Evolutionary conservation across 164 flowering plant genomes (phyloP).

Genomic region (Stephania japonica): DNA sequence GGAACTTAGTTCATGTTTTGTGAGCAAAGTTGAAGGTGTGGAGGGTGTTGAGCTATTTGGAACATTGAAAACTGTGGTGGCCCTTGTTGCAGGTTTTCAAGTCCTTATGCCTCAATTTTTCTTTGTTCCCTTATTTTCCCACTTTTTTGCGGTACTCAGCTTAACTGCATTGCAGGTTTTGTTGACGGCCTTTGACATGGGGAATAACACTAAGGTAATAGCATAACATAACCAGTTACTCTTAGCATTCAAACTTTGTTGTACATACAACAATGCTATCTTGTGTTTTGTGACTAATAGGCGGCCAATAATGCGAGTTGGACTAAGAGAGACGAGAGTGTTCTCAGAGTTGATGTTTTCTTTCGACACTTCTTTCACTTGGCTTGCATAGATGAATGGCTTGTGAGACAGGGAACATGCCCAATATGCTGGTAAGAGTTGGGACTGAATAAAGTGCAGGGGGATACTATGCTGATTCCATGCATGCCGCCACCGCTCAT

Average conservation of each 20-base stretch:
- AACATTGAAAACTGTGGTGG: conserved; percentile 91
- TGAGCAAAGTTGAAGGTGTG: conserved; percentile 51
- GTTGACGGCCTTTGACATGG: conserved; percentile 97
- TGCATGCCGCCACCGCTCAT: too few relatives aligned
- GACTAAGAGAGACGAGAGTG: conserved; percentile 84
- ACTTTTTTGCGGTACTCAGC: background rate
- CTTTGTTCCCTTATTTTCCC: background rate
- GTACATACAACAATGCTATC: background rate
- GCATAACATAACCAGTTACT: background rate
- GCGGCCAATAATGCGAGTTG: conserved; percentile 98
- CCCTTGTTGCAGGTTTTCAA: conserved; percentile 77
- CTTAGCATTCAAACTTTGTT: background rate
- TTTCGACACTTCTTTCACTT: too few relatives aligned
- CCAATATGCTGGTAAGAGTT: too few relatives aligned
- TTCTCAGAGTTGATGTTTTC: conserved; percentile 84
- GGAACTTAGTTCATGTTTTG: background rate
- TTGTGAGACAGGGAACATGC: too few relatives aligned
- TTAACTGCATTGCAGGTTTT: conserved; percentile 47
- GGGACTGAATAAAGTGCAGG: too few relatives aligned
- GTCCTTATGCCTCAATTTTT: background rate
- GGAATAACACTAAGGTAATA: conserved; percentile 85
- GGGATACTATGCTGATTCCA: too few relatives aligned
- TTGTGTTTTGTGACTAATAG: conserved; percentile 25
- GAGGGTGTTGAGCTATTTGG: conserved; percentile 98
- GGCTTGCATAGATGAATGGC: too few relatives aligned